phyloP scores from a whole-genome alignment of 495 filamentous ascomycete genomes.

The Margaritispora aquatica region DNA sequence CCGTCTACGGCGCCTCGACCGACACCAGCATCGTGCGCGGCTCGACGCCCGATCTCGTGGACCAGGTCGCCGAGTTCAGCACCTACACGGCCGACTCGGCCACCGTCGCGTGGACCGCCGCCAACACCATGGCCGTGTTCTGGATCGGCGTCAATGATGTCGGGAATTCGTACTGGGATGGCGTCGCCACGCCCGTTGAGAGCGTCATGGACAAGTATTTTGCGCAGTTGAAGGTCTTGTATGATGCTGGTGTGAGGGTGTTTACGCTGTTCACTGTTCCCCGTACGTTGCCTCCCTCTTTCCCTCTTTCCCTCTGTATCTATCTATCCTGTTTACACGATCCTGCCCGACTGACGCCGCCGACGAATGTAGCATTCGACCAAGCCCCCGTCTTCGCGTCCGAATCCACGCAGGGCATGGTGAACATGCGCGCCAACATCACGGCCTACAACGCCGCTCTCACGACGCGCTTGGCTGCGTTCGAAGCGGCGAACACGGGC shows the following conservation, averaged over 20 bases:
- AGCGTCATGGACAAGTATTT: slow-evolving; percentile 31
- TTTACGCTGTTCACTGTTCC: slow-evolving; percentile 43
- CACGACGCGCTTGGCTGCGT: slow-evolving; percentile 28
- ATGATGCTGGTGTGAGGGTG: slow-evolving; percentile 33
- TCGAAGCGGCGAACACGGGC: background rate
- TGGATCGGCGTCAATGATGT: slow-evolving; percentile 80
- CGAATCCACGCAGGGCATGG: too few species aligned
- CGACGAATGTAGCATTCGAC: too few species aligned
- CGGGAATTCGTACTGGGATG: slow-evolving; percentile 45
- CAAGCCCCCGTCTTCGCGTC: too few species aligned
- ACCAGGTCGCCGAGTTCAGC: slow-evolving; percentile 44
- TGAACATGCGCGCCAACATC: too few species aligned
- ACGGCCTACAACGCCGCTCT: too few species aligned
- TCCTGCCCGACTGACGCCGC: too few species aligned
- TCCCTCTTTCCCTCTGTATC: too few species aligned
- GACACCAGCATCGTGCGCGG: slow-evolving; percentile 48
- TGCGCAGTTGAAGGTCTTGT: slow-evolving; percentile 28
- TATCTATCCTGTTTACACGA: too few species aligned
- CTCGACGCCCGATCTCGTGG: slow-evolving; percentile 47
- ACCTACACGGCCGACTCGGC: slow-evolving; percentile 12
- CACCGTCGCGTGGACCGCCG: slow-evolving; percentile 50
- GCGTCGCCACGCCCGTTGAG: slow-evolving; percentile 7
- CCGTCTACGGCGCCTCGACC: slow-evolving; percentile 61
- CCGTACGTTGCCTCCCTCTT: too few species aligned
- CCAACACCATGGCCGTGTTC: slow-evolving; percentile 54